These are phyloP conservation scores for Phaseolus lunatus DNA, from an alignment of 306 rosid genomes.

Conservation along the genomic window DNA sequence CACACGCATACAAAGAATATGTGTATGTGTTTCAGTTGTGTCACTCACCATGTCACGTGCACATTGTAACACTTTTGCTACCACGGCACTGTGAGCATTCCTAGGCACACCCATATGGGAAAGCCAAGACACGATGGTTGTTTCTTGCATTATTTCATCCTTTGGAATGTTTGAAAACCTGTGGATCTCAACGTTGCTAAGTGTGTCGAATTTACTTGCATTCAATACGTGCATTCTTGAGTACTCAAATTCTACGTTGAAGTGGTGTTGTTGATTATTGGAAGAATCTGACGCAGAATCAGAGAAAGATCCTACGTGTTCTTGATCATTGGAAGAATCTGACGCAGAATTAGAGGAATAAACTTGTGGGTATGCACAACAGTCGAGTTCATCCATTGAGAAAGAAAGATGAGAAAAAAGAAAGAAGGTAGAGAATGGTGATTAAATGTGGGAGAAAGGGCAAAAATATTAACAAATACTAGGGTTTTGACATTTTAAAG, in stretches of 20 bases:
- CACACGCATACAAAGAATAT: not conserved
- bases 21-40: no score
- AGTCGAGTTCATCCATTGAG: conserved; percentile 8
- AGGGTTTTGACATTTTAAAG: no score
- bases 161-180: not conserved
- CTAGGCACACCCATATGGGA: not conserved
- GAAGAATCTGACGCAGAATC: not conserved
- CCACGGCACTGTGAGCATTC: not conserved
- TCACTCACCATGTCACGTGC: not conserved
- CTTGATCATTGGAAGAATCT: not conserved
- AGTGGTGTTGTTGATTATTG: not conserved
- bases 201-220: not conserved
- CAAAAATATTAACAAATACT: no score
- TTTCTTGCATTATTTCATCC: not conserved
- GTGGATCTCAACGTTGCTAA: accelerated
- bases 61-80: not conserved
- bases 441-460: no score
- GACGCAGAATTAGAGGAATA: not conserved
- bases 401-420: no score
- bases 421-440: no score
- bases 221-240: not conserved
- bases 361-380: not conserved
- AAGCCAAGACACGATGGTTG: not conserved
- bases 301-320: not conserved
- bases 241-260: not conserved